Evolutionary conservation across 805 yeast genomes (phyloP).

Genomic region (Crinitomyces ghanaensis): DNA sequence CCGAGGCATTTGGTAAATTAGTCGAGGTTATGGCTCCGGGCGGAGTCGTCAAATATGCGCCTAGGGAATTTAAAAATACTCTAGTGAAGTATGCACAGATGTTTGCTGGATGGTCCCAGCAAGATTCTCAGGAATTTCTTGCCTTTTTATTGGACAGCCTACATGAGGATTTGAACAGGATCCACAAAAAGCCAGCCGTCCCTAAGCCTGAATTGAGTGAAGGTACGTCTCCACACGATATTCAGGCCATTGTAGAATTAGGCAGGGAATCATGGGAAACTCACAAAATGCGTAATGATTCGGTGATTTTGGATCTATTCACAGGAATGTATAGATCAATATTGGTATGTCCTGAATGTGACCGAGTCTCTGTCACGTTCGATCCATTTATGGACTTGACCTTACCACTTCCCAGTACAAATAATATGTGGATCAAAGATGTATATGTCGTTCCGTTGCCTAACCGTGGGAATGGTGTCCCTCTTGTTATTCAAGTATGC

Average conservation of each 20-base stretch:
- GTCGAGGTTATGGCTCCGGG: conserved; percentile 45
- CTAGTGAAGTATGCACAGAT: conserved; percentile 69
- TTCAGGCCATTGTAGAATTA: conserved; percentile 37
- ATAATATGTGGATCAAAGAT: conserved; percentile 56
- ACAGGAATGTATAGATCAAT: conserved; percentile 89
- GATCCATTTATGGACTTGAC: conserved; percentile 92
- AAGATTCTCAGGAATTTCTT: conserved; percentile 87
- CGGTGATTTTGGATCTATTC: conserved; percentile 73
- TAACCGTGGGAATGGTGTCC: conserved; percentile 30
- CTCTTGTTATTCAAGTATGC: conserved; percentile 37
- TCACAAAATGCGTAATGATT: conserved; percentile 72
- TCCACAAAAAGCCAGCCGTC: conserved; percentile 69
- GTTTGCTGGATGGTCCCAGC: conserved; percentile 77
- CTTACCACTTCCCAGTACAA: conserved; percentile 74
- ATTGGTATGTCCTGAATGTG: conserved; percentile 75
- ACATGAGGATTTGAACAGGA: conserved; percentile 86
- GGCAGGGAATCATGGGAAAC: conserved; percentile 73
- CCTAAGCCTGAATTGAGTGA: conserved; percentile 74
- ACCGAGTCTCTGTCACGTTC: conserved; percentile 71
- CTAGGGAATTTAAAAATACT: conserved; percentile 65
- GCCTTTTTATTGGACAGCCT: conserved; percentile 80
- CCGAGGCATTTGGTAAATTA: conserved; percentile 59
- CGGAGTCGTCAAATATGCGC: conserved; percentile 33
- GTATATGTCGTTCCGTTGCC: conserved; percentile 54
- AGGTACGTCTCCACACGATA: conserved; percentile 45